Evolutionary conservation across 177 flowering plant genomes (phyloP).

Genomic region (Vitis hybrid): DNA sequence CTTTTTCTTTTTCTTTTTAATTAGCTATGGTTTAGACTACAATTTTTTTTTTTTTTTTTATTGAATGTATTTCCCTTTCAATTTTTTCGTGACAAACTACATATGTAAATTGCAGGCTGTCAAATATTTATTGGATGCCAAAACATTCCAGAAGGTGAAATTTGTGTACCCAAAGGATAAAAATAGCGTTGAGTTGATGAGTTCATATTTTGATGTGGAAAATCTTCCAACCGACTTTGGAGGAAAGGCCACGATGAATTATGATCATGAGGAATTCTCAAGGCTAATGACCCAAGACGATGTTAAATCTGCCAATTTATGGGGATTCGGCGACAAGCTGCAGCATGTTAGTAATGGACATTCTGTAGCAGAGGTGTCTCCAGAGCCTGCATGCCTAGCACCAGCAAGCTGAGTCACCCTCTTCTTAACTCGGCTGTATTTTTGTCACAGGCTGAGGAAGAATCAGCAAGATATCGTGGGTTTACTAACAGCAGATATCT

Average conservation of each 20-base stretch:
- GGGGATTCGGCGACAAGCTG: slow-evolving; percentile 57
- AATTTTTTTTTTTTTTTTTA: not conserved
- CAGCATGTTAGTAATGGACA: slow-evolving; percentile 29
- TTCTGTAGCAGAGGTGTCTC: slow-evolving; percentile 48
- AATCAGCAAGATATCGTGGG: not conserved
- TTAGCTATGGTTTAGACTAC: too few relatives aligned
- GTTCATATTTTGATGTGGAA: slow-evolving; percentile 65
- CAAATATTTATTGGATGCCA: slow-evolving; percentile 80
- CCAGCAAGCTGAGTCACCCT: slow-evolving; percentile 29
- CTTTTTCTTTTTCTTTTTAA: too few relatives aligned
- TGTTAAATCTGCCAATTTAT: slow-evolving; percentile 51
- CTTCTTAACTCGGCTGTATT: not conserved
- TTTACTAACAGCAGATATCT: slow-evolving; percentile 1
- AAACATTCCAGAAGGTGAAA: slow-evolving; percentile 86
- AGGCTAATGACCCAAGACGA: slow-evolving; percentile 77
- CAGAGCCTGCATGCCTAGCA: slow-evolving; percentile 38
- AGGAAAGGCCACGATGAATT: slow-evolving; percentile 57
- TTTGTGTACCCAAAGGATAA: slow-evolving; percentile 87
- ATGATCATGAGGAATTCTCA: slow-evolving; percentile 89
- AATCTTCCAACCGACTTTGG: slow-evolving; percentile 89
- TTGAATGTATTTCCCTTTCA: not conserved
- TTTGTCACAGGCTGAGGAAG: too few relatives aligned
- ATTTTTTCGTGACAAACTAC: not conserved
- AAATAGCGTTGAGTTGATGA: slow-evolving; percentile 85
- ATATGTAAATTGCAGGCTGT: slow-evolving; percentile 51